phyloP scores from a whole-genome alignment of 179 eudicot genomes.

The Patellifolia procumbens region DNA sequence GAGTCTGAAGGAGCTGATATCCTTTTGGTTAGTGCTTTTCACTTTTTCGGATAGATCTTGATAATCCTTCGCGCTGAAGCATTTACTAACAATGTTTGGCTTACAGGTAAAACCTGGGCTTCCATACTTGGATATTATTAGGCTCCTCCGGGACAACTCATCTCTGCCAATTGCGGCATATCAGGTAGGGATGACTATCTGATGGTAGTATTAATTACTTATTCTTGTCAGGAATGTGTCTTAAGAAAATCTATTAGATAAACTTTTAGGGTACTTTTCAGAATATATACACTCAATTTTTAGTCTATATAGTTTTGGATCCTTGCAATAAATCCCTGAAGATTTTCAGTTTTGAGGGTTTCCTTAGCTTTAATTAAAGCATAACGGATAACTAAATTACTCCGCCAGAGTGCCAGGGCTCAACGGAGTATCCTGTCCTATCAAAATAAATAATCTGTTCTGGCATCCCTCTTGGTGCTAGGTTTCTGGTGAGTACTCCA shows the following conservation, averaged over 20 bases:
- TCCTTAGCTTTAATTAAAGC: background rate
- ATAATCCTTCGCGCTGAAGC: background rate
- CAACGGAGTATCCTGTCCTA: background rate
- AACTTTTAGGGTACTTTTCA: background rate
- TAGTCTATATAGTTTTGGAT: background rate
- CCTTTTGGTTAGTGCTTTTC: conserved; percentile 62
- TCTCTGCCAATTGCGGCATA: conserved; percentile 94
- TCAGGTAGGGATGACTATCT: conserved; percentile 55
- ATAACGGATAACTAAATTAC: background rate
- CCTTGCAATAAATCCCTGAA: background rate
- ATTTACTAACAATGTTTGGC: background rate
- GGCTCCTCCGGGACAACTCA: conserved; percentile 84
- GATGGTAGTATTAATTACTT: background rate
- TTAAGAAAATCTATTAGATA: no score
- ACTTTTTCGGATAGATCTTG: background rate
- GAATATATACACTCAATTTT: background rate
- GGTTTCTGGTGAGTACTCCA: conserved; percentile 98
- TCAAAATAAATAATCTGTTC: background rate
- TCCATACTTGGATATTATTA: conserved; percentile 87
- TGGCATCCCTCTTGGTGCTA: conserved; percentile 15
- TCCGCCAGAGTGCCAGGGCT: background rate
- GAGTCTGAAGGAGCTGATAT: conserved; percentile 99
- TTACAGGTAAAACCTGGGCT: conserved; percentile 90
- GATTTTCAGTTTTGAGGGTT: background rate
- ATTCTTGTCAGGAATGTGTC: no score